Base-by-base conservation (phyloP, 2,329 filamentous ascomycete genomes). In the Paraphoma sp. region DNA sequence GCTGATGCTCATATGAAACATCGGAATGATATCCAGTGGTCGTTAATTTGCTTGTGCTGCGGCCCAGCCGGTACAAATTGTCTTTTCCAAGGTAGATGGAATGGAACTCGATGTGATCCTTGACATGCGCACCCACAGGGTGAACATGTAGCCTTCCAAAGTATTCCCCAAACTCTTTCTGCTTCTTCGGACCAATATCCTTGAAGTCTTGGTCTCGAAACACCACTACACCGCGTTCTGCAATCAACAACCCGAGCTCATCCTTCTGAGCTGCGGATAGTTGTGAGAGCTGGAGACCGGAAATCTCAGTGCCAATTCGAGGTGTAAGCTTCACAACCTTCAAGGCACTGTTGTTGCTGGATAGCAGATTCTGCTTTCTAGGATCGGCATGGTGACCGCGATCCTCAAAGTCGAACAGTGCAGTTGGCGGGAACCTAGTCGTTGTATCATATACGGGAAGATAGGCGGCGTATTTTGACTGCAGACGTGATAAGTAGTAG, bases 21-120 rank as follows among this genome's bases (percentile, higher is more conserved):
- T 82, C 80, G 58, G 81, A 80, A 51, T 82, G 80, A 77, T 81
- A 82, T 16, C 81, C 72, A 8, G 78, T 83, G 1, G 79, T 81
- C 3, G 79, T 82, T 23, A 70, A 52, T 40, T 54, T 64, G 11
- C 40, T 51, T 14, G 42, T 48, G 51, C 64, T 68, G 14, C 65
- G 59, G n/a, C 67, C 65, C 6, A 68, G 64, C 16, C 65, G 64
- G 50, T 67, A 70, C 8, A 67, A 54, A 38, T 67, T 70, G 43
- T 70, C 67, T 48, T 64, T 63, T 8, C 65, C 65, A 1, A 68
- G 47, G 29, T 68, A 70, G 40, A 68, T 70, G 2, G 64, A 67
- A 41, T 68, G 64, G 33, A 66, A 65, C 45, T 67, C 61, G 42
- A 68, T 70, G 41, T 70, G 64, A 36, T 70, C 65, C 42, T 70